Evolutionary conservation across 108 stramenopile species (phyloP).

Genomic region (Skeletonema menzelii): DNA sequence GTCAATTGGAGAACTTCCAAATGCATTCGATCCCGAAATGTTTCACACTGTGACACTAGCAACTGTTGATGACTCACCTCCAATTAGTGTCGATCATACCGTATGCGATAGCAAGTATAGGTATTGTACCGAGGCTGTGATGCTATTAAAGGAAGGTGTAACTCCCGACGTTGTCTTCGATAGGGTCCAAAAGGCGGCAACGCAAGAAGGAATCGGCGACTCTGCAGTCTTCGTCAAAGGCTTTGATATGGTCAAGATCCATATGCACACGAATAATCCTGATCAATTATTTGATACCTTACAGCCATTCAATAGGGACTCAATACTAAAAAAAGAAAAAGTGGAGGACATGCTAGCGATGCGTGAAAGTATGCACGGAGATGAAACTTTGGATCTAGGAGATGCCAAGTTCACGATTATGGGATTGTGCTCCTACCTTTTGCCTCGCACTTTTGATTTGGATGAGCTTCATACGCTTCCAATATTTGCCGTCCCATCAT

Average conservation of each 20-base stretch:
- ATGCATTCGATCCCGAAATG: slow-evolving; percentile 10
- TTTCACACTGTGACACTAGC: slow-evolving; percentile 21
- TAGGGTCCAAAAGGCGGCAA: not conserved
- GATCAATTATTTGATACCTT: slow-evolving; percentile 16
- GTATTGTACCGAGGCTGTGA: slow-evolving; percentile 40
- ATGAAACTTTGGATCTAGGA: slow-evolving; percentile 4
- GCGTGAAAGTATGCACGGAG: slow-evolving; percentile 17
- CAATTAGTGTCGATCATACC: slow-evolving; percentile 19
- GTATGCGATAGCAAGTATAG: slow-evolving; percentile 29
- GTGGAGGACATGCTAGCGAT: slow-evolving; percentile 41
- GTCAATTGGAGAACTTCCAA: slow-evolving; percentile 16
- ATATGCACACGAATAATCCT: slow-evolving; percentile 41
- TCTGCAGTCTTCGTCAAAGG: slow-evolving; percentile 31
- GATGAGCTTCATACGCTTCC: slow-evolving; percentile 19
- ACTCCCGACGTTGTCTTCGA: slow-evolving; percentile 18
- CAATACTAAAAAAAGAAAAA: slow-evolving; percentile 32
- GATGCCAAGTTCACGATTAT: slow-evolving; percentile 35
- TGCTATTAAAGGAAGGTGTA: slow-evolving; percentile 32
- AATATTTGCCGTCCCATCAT: slow-evolving; percentile 21
- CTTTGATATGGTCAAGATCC: slow-evolving; percentile 38
- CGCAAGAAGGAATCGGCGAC: slow-evolving; percentile 13
- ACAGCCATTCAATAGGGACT: slow-evolving; percentile 24
- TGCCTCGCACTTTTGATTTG: slow-evolving; percentile 1
- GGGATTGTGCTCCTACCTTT: slow-evolving; percentile 15
- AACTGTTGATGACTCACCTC: not conserved